Evolutionary conservation across 192 early-diverging fungal species (phyloP), one percentile per base, ranked within the genome.

Genomic region (Backusella morwellensis): DNA sequence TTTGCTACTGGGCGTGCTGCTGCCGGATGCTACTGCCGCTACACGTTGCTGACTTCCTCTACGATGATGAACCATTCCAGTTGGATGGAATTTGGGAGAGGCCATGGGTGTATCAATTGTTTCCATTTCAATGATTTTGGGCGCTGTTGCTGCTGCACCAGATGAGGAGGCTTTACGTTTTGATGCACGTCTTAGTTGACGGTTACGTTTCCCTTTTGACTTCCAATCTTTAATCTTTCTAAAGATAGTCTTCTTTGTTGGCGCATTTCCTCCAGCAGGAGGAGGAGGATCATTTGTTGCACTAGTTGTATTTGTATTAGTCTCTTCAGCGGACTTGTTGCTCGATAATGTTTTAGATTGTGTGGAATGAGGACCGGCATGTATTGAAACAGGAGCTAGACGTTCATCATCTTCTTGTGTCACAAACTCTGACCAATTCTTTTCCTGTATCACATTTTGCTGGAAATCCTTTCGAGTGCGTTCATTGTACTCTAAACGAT

Each of bases 401-500:
- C 74, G 66, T 52, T 67, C 15, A 67, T 29, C 15, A 29, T 72
- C 36, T 52, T 78, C 36, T 36, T 54, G 50, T 32, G 52, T 34
- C 40, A 77, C 79, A 75, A 75, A 84, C 70, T 84, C 82, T 42
- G 79, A 68, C 82, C 82, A 84, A 0, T 40, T 75, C 19, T 54
- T 41, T 14, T 70, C 68, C 32, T 77, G 75, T 15, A 76, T 32
- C 66, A 80, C 73, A 7, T 32, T 47, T 38, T 70, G 70, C n/a
- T 80, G 76, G 34, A 78, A 81, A 35, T 80, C 82, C 7, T 73
- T 36, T 19, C 82, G 66, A 41, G 74, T 69, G 17, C 71, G 79
- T 35, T 78, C 74, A 66, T 76, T 80, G 66, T 84, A 84, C 14
- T 77, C 79, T 26, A 84, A 34, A 6, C 73, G 76, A 78, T 84